Evolutionary conservation across 257 asterid species (phyloP).

Genomic region (Solanum sparsipilum): DNA sequence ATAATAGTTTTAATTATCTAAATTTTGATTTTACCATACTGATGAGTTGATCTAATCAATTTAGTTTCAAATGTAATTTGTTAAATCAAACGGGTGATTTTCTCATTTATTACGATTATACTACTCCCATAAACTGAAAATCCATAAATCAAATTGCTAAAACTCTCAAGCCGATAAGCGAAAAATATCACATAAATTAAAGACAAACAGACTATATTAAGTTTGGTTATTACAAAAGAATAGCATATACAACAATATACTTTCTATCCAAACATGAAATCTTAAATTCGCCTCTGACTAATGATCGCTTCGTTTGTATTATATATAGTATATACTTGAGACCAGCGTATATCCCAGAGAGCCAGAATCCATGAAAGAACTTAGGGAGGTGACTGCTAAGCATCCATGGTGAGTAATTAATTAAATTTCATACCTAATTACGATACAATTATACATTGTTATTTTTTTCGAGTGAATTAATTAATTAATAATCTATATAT

Average conservation of each 20-base stretch:
- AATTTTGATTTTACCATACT: too few relatives aligned
- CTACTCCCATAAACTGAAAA: background rate
- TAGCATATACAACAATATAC: background rate
- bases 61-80: background rate
- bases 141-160: background rate
- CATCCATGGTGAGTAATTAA: background rate
- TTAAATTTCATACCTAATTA: background rate
- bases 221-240: background rate
- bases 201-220: background rate
- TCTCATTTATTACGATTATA: background rate
- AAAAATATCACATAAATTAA: background rate
- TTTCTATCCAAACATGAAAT: background rate
- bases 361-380: background rate
- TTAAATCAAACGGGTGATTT: background rate
- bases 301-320: background rate
- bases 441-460: too few relatives aligned
- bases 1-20: too few relatives aligned
- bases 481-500: background rate
- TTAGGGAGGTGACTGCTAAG: background rate
- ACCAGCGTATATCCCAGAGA: background rate
- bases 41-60: too few relatives aligned
- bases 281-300: background rate
- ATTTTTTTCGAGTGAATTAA: background rate
- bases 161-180: background rate
- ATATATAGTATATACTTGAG: background rate